Base-by-base conservation (phyloP, 2,329 filamentous ascomycete genomes). In the Cercospora brassicicola region DNA sequence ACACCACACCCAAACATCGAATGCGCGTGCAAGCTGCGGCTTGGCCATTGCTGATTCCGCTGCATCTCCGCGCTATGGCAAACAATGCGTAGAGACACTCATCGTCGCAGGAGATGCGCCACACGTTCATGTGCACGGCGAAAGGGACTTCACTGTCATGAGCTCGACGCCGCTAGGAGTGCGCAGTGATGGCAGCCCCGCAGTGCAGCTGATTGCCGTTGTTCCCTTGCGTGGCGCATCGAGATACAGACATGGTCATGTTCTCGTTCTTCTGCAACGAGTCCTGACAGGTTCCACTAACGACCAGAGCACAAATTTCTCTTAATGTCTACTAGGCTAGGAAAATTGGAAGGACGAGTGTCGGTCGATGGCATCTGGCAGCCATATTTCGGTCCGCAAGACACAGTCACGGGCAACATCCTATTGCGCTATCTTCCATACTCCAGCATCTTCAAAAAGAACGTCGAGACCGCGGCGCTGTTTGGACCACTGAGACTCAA, bases 401-500 rank as follows among this genome's bases (percentile, higher is more conserved):
- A 73, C 55, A 30, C 51, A 10, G 60, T 73, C 28, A 66, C 62
- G 36, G 71, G 71, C 53, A 62, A 36, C 3, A 57, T 73, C 28
- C 26, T 42, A 3, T 62, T 73, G 11, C 39, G 23, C 13, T 73
- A 73, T 42, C 59, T 62, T 23, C 62, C 67, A 15, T 56, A 64
- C 36, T 66, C 53, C 11, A 65, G 60, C 51, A 26, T 70, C 4
- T 66, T 73, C 55, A 67, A 63, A 56, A 69, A 66, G 39, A 64
- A 67, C 26, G 62, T 65, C n/a, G 59, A 56, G 13, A 71, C 69
- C 10, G 69, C 71, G 15, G 64, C 64, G 18, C 65, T 73, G 7
- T 73, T 71, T 42, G 71, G 68, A 23, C 71, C 71, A 3, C 33
- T 73, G 10, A 59, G 57, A 45, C 62, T 71, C 6, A 51, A 64